Conservation (phyloP, 495 filamentous ascomycete species). For the Cercophora samala region DNA sequence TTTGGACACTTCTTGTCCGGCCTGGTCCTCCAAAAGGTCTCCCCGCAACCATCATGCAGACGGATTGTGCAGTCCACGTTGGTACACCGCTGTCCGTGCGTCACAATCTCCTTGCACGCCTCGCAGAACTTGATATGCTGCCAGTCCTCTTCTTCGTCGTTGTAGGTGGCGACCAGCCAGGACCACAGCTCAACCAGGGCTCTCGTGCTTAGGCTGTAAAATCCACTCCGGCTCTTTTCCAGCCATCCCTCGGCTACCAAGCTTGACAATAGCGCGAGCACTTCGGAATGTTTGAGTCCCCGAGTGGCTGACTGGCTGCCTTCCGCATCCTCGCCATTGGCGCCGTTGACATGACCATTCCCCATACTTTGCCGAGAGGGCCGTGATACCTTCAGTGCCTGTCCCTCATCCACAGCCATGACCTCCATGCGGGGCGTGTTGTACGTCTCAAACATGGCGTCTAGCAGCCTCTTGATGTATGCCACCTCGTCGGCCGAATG, state of each 20-base stretch:
- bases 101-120: slow-evolving; percentile 88
- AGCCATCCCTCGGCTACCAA: slow-evolving; percentile 84
- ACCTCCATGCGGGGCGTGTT: slow-evolving; percentile 74
- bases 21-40: slow-evolving; percentile 64
- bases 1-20: slow-evolving; percentile 64
- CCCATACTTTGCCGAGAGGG: slow-evolving; percentile 41
- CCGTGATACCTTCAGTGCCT: slow-evolving; percentile 65
- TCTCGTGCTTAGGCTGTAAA: slow-evolving; percentile 70
- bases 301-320: slow-evolving; percentile 33
- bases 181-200: slow-evolving; percentile 78
- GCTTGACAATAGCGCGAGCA: slow-evolving; percentile 64
- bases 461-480: slow-evolving; percentile 82
- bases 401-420: slow-evolving; percentile 71
- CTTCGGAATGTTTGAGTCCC: slow-evolving; percentile 70
- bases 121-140: slow-evolving; percentile 81
- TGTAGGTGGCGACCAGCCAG: slow-evolving; percentile 83
- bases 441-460: slow-evolving; percentile 85
- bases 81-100: slow-evolving; percentile 77
- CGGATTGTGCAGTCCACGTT: slow-evolving; percentile 64
- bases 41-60: slow-evolving; percentile 74
- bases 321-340: slow-evolving; percentile 30
- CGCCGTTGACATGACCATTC: slow-evolving; percentile 39
- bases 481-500: slow-evolving; percentile 81
- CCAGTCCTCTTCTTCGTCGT: slow-evolving; percentile 61
- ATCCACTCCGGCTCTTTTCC: slow-evolving; percentile 64